Evolutionary conservation across 2,329 filamentous ascomycete species (phyloP), one percentile per base, ranked within the genome.

Genomic region (Sclerotinia trifoliorum): DNA sequence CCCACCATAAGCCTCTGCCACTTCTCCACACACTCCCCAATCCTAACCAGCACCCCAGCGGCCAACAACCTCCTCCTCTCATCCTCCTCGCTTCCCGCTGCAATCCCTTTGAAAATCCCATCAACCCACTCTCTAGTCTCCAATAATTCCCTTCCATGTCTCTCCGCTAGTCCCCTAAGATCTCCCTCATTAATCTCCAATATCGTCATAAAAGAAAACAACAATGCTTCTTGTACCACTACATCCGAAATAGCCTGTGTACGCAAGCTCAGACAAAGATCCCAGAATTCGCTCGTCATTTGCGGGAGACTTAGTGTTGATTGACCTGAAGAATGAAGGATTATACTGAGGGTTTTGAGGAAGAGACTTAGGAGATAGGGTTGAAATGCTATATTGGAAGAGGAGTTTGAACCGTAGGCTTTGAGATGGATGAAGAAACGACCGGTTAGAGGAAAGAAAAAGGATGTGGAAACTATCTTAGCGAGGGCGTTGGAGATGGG

Each of bases 81-180:
- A 77, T 95, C 92, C 77, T 97, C 90, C 56, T 84, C 82, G 49
- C 82, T 80, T 26, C 83, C 81, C 1, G 32, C 56, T 3, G 70
- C 68, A 35, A 75, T 24, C 8, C 82, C 82, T 69, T 90, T 86
- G 78, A 97, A 96, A 1, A 97, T 85, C 66, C 83, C 83, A 55
- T 88, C 85, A 1, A 92, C 90, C 95, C 95, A 99, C 75, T 93
- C 91, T 74, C 92, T 87, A 69, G 92, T 91, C 83, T 98, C 94
- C 64, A 96, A 84, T 29, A 98, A 81, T 78, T 94, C 88, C 67
- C 88, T 86, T 0, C 91, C 89, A 74, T 93, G 87, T 68, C 89
- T 86, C 69, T 88, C 87, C 61, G 92, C 94, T 3, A 99, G 78
- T 1, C 87, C 83, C 73, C 88, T 82, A 80, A 90, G 86, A 70